Evolutionary conservation across 345 rosid species (phyloP), one percentile per base, ranked within the genome.

Genomic region (Pelargonium nanum): DNA sequence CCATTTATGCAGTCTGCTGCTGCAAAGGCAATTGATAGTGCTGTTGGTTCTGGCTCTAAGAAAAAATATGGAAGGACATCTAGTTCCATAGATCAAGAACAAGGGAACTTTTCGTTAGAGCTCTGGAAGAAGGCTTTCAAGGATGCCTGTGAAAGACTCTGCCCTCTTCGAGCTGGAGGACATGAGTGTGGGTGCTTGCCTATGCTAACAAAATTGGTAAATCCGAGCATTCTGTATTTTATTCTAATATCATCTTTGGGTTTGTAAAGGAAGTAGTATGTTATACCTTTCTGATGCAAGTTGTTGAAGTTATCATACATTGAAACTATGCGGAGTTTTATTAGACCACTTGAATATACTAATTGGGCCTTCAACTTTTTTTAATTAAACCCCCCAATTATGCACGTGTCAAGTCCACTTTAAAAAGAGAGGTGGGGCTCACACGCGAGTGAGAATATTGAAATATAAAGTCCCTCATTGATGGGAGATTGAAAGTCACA

Each of bases 71-170:
- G 76, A 54, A 83, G 77, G 62, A 32, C 64, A 4, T 64, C 71
- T n/a, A 72, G 80, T 75, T 76, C 67, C 13, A 60, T 68, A 66
- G 78, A 80, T 69, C 83, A 82, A 70, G 86, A 81, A 44, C 95
- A 84, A 78, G 80, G 65, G 55, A 80, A 89, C 70, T 74, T 89
- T 65, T 82, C 99, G 28, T 58, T 87, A 66, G 89, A 80, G 56
- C 91, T 81, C 44, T 93, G 99, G 99, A 93, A 89, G 83, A 77
- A 72, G 65, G 99, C 96, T 51, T 87, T 93, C 81, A 78, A n/a
- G n/a, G n/a, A n/a, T n/a, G n/a, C n/a, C n/a, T n/a, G n/a, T n/a
- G 88, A 85, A 79, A 84, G 97, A 68, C 78, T 89, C 62, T 93
- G 99, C 73, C 99, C 99, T 51, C 79, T 89, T 63, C 81, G 91